phyloP scores from a whole-genome alignment of 1,284 basidiomycete species.

The Ceratobasidium theobromae region DNA sequence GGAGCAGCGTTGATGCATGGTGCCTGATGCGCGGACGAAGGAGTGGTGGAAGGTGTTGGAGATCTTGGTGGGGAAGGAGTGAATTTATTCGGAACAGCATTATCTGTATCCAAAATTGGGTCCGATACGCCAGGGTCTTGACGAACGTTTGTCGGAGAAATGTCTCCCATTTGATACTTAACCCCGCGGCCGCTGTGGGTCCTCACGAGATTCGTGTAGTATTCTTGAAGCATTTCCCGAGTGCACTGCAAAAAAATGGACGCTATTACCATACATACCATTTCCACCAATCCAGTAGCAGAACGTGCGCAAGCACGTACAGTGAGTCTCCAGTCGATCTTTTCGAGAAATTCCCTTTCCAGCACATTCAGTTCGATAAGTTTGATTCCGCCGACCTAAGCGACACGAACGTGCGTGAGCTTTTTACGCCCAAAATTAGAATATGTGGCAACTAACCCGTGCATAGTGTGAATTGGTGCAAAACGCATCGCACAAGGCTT shows the following conservation, averaged over 20 bases:
- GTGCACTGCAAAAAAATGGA: conserved; percentile 60
- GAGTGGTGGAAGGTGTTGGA: conserved; percentile 23
- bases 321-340: conserved; percentile 89
- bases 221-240: conserved; percentile 75
- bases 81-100: conserved; percentile 5
- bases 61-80: conserved; percentile 32
- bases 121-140: conserved; percentile 18
- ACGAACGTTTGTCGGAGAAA: conserved; percentile 19
- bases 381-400: conserved; percentile 87
- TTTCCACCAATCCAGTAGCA: neutral
- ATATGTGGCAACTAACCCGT: conserved; percentile 17
- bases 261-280: conserved; percentile 2
- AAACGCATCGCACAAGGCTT: conserved; percentile 90
- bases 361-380: conserved; percentile 86
- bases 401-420: conserved; percentile 11
- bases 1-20: conserved; percentile 9
- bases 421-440: neutral
- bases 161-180: conserved; percentile 45
- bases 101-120: neutral
- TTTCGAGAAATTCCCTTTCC: conserved; percentile 86
- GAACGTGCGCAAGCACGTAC: conserved; percentile 56
- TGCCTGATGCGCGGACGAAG: conserved; percentile 9
- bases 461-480: conserved; percentile 92
- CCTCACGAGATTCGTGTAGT: conserved; percentile 80
- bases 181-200: conserved; percentile 60